phyloP scores from a whole-genome alignment of 805 yeast species.

The Tetrapisispora iriomotensis region DNA sequence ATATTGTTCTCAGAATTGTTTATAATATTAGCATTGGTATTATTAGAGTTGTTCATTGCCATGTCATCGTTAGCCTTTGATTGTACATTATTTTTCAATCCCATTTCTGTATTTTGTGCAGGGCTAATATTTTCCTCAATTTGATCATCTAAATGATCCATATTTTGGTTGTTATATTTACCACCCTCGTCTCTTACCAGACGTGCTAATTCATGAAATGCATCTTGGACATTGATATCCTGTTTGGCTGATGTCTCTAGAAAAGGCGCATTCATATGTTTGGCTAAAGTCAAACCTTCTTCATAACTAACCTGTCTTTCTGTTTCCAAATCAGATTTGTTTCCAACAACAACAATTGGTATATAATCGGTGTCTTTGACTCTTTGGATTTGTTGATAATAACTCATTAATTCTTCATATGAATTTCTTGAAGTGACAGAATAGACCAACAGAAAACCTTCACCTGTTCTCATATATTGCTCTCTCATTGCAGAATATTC shows the following conservation, averaged over 20 bases:
- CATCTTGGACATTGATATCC: conserved; percentile 80
- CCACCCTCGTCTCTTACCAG: conserved; percentile 37
- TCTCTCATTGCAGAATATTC: conserved; percentile 91
- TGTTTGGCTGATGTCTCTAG: conserved; percentile 91
- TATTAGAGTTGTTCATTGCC: background rate
- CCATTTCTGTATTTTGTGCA: background rate
- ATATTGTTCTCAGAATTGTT: background rate
- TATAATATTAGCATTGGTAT: background rate
- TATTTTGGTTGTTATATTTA: conserved; percentile 12
- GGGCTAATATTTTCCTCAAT: background rate
- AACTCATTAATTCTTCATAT: conserved; percentile 73
- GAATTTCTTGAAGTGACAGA: conserved; percentile 78
- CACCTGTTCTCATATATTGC: conserved; percentile 93
- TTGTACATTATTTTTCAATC: background rate
- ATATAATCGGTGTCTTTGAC: conserved; percentile 70
- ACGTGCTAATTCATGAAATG: conserved; percentile 62
- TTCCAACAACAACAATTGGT: conserved; percentile 74
- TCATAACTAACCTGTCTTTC: conserved; percentile 65
- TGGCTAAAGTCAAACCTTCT: conserved; percentile 55
- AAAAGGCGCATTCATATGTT: conserved; percentile 58
- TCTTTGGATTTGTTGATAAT: conserved; percentile 67
- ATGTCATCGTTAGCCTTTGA: background rate
- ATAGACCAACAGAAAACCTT: conserved; percentile 84
- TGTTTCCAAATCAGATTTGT: conserved; percentile 64
- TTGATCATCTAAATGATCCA: conserved; percentile 5